Base-by-base conservation (phyloP, 441 rosid species). In the Euphorbia schlechtendalii region DNA sequence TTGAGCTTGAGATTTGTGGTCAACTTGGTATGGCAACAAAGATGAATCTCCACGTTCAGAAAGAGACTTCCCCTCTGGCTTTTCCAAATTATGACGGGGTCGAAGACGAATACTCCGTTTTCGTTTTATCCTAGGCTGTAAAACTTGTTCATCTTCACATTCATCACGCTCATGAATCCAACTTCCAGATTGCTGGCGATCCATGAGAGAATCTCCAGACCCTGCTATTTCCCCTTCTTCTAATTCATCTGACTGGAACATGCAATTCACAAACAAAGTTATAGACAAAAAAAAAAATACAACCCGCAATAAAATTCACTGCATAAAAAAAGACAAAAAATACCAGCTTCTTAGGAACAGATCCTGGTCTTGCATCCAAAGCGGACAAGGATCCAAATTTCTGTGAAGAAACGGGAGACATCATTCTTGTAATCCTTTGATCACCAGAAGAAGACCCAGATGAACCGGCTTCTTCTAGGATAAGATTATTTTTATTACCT, bases 371-470 rank as follows among this genome's bases (percentile, higher is more conserved):
- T 52, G 95, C 87, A 77, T 92, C 99, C 75, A 95, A 81, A 25
- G 99, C 99, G 58, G 97, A 92, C 63, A 95, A 85, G 73, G 97
- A 95, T 28, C 96, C 97, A 78, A 95, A 95, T 80, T 95, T 95
- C 81, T 77, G 86, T 28, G 98, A 85, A 59, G 99, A 88, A 80
- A 84, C 84, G 38, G 99, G 98, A 80, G 98, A 92, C 46, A 84
- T 86, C 68, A 81, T 82, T 72, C 74, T 83, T 41, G 73, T 70
- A 64, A 81, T 71, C 84, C 85, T 92, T 64, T 69, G 87, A 77
- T 84, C 76, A 67, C 83, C 93, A 20, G 92, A 81, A 22, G 99
- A 95, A 73, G 99, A 95, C 72, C 92, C 97, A 11, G 99, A 86
- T 48, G 96, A 88, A 79, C 90, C 93, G 17, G 84, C 84, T 77